Evolutionary conservation across 768 basidiomycete genomes (phyloP).

Genomic region (Melanogaster broomeanus): DNA sequence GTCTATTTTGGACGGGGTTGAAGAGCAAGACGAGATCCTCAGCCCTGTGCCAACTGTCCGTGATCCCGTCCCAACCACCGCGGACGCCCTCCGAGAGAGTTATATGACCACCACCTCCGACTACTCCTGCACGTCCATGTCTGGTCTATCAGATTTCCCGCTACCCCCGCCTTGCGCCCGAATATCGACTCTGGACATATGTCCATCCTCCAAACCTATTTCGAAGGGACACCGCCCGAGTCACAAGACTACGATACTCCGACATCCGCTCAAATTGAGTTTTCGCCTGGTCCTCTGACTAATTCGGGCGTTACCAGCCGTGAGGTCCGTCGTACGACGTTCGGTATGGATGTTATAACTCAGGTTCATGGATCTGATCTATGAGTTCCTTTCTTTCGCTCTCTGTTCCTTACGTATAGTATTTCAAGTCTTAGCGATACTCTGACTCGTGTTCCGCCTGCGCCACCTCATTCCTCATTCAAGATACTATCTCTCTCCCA

Average conservation of each 20-base stretch:
- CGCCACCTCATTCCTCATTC: neutral
- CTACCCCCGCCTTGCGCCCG: conserved; percentile 47
- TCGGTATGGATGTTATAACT: conserved; percentile 21
- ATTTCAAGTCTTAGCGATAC: neutral
- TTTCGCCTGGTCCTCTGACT: conserved; percentile 11
- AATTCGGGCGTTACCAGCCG: conserved; percentile 5
- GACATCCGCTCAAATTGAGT: neutral
- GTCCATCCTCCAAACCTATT: conserved; percentile 48
- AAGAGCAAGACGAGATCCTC: conserved; percentile 4
- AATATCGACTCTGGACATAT: conserved; percentile 32
- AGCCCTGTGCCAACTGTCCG: conserved; percentile 19
- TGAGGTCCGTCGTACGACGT: conserved; percentile 22
- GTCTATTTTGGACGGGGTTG: conserved; percentile 16
- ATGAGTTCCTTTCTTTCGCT: conserved; percentile 5
- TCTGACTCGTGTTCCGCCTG: neutral
- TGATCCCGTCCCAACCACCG: conserved; percentile 25
- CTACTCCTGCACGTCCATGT: conserved; percentile 73
- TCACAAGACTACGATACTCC: neutral
- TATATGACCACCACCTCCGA: conserved; percentile 59
- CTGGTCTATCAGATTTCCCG: conserved; percentile 73
- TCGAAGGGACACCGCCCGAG: conserved; percentile 24
- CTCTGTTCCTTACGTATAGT: neutral
- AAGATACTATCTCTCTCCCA: neutral
- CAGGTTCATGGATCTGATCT: conserved; percentile 10
- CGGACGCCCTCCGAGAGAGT: conserved; percentile 48